Base-by-base conservation (phyloP, 2,329 filamentous ascomycete genomes). In the Sarocladium strictum region DNA sequence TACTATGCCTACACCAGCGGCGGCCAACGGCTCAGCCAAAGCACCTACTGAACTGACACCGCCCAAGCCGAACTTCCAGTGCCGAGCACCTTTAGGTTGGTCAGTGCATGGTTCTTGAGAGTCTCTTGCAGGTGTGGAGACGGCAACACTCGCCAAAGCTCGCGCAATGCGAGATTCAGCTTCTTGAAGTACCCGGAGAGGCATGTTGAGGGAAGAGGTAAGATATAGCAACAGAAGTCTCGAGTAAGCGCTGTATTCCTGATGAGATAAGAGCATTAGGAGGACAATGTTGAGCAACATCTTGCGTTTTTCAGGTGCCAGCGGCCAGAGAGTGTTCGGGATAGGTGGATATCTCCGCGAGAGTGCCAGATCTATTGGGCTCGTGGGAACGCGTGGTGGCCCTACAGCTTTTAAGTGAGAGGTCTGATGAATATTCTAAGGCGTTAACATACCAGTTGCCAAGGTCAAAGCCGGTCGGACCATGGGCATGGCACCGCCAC, bases 141-240 rank as follows among this genome's bases (percentile, higher is more conserved):
- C 79, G n/a, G 89, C 88, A 33, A 88, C 84, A 61, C 87, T 81
- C 1, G 94, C 80, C 1, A 97, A 74, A 0, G 84, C 87, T 54
- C 83, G 79, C 0, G 90, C 89, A 14, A 96, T 78, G 56, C 89
- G 85, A 41, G 81, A 77, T 67, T 97, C 90, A 54, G 92, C 84
- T 43, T 85, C 78, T 33, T 84, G 79, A 11, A 94, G 75, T 3
- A 84, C 70, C 32, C 78, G 77, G 23, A 85, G 69, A 0, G 86
- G 79, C 24, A 96, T 72, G n/a, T 83, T 77, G 10, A 96, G 73
- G 6, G 87, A 89, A 1, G 85, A 86, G 1, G 87, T 77, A 38
- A 93, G 67, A 59, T 87, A 78, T 15, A 90, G 72, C 53, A 96
- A 76, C 19, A 94, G 72, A 2, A 89, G 76, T 12, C 89, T 81